phyloP scores from a whole-genome alignment of 768 basidiomycete species.

The Kwoniella sp. region DNA sequence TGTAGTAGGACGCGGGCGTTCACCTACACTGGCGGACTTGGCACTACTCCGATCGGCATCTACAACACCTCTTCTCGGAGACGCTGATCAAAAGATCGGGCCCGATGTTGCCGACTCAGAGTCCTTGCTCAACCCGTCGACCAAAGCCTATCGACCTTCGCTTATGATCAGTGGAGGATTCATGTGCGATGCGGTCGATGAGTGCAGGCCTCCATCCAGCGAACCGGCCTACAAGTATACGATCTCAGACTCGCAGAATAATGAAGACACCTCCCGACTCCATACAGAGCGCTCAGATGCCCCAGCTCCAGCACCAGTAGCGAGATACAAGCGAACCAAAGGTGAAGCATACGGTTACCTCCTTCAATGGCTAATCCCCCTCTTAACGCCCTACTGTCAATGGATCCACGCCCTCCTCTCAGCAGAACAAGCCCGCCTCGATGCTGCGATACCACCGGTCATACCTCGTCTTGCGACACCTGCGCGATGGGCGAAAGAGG shows the following conservation, averaged over 20 bases:
- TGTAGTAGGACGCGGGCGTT: too few species aligned
- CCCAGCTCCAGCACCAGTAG: background rate
- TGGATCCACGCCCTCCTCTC: conserved; percentile 22
- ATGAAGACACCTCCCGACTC: too few species aligned
- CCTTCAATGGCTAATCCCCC: conserved; percentile 29
- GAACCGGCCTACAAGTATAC: too few species aligned
- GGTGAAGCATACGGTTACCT: conserved; percentile 39
- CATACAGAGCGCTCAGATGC: too few species aligned
- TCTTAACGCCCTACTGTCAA: conserved; percentile 35
- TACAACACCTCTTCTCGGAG: background rate
- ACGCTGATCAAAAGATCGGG: too few species aligned
- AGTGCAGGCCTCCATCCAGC: too few species aligned
- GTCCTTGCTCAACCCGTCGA: too few species aligned
- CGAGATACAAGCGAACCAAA: conserved; percentile 1
- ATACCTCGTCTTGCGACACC: conserved; percentile 8
- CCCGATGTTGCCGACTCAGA: too few species aligned
- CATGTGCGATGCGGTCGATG: too few species aligned
- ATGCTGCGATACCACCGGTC: conserved; percentile 3
- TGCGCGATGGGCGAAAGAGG: conserved; percentile 18
- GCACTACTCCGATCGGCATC: background rate
- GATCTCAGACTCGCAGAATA: too few species aligned
- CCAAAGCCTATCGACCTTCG: too few species aligned
- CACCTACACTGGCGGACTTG: background rate
- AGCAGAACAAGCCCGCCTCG: conserved; percentile 15
- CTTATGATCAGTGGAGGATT: too few species aligned